These are phyloP conservation scores for Vachellia collinsii DNA, from an alignment of 306 rosid genomes.

Conservation along the genomic window DNA sequence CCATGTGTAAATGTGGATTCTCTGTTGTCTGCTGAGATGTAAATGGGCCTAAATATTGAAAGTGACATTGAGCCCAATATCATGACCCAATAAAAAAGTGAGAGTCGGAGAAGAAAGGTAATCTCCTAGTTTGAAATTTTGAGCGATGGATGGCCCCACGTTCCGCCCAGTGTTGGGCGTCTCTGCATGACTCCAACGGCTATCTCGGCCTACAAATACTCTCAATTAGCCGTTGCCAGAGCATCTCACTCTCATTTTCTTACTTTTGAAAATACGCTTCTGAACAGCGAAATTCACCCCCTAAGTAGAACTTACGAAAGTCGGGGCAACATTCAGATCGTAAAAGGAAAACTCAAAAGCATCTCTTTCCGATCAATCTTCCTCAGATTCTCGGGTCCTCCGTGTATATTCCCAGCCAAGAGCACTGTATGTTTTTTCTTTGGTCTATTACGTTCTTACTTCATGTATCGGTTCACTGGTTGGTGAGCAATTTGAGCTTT, in stretches of 20 bases:
- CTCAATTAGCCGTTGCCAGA: conserved; percentile 43
- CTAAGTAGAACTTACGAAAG: neutral
- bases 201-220: conserved; percentile 29
- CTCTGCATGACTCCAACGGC: conserved; percentile 40
- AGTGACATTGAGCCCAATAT: neutral
- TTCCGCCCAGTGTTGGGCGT: neutral
- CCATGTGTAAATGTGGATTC: too few relatives aligned
- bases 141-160: neutral
- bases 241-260: conserved; percentile 17
- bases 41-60: too few relatives aligned
- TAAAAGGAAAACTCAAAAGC: neutral
- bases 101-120: neutral
- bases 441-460: neutral
- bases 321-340: neutral
- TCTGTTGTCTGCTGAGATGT: too few relatives aligned
- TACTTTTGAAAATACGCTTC: conserved; percentile 31
- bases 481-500: neutral
- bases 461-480: conserved; percentile 15
- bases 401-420: neutral
- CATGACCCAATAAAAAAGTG: neutral
- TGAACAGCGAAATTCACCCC: neutral
- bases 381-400: conserved; percentile 42
- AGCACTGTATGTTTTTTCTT: neutral
- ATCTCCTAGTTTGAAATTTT: neutral
- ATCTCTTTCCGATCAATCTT: conserved; percentile 35